Conservation (phyloP, 2,329 filamentous ascomycete genomes). For the Helotiales sp. region DNA sequence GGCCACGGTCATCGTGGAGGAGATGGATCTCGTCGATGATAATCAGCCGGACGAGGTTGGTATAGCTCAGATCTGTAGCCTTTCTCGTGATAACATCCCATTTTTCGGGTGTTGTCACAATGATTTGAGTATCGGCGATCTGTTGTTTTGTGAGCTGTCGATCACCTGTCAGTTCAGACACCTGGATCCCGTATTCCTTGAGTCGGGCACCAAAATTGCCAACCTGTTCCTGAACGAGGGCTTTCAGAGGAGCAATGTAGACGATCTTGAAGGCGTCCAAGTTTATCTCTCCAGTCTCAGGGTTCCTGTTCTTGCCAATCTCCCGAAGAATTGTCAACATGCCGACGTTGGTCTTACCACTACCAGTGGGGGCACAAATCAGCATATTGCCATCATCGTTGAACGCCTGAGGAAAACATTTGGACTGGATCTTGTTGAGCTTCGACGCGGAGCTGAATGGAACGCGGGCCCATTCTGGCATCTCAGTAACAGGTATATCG, state of each 20-base stretch:
- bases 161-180: constrained; percentile 96
- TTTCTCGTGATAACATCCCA: constrained; percentile 99
- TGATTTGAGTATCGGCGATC: constrained; percentile 96
- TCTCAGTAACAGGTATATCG: constrained; percentile 79
- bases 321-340: constrained; percentile 97
- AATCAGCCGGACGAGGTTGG: constrained; percentile 90
- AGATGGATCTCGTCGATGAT: constrained; percentile 99
- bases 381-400: constrained; percentile 96
- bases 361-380: constrained; percentile 94
- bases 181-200: constrained; percentile 85
- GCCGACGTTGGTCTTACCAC: constrained; percentile 97
- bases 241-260: constrained; percentile 94
- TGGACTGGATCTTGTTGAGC: constrained; percentile 93
- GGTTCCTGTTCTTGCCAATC: constrained; percentile 91
- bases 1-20: constrained; percentile 94
- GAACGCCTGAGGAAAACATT: constrained; percentile 89
- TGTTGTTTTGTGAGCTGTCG: constrained; percentile 98
- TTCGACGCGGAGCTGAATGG: constrained; percentile 86
- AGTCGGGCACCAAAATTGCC: constrained; percentile 94
- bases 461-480: constrained; percentile 87
- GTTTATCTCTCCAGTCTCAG: constrained; percentile 88
- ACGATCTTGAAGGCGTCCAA: constrained; percentile 98
- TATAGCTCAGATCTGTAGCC: constrained; percentile 94
- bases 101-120: constrained; percentile 97
- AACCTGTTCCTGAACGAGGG: constrained; percentile 95